Conservation (phyloP, 2,329 filamentous ascomycete species). For the Aspergillus neoniger region DNA sequence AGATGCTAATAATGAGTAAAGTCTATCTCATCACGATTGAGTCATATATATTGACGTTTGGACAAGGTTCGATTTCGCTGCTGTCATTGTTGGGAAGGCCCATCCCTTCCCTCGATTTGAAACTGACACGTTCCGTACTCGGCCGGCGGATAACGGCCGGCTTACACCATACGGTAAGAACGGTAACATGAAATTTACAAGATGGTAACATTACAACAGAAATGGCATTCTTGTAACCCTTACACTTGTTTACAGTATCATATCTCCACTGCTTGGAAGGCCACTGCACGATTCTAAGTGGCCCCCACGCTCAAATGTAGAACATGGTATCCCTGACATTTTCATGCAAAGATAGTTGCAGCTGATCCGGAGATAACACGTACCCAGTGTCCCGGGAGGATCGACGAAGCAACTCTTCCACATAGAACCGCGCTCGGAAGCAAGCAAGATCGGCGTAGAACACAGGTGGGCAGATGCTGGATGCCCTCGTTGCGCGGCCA, state of each 20-base stretch:
- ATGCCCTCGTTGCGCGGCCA: conserved; percentile 82
- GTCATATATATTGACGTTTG: too few relatives aligned
- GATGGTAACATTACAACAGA: too few relatives aligned
- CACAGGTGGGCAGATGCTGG: conserved; percentile 82
- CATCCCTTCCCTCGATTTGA: too few relatives aligned
- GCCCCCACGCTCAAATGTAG: conserved; percentile 1
- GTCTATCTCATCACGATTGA: too few relatives aligned
- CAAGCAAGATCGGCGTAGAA: conserved; percentile 90
- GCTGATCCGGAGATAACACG: not conserved
- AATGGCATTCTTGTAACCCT: not conserved
- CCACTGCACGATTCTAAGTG: not conserved
- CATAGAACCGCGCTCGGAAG: conserved; percentile 71
- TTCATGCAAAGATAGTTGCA: not conserved
- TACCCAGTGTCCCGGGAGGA: not conserved
- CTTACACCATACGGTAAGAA: too few relatives aligned
- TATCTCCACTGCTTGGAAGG: not conserved
- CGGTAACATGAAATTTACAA: too few relatives aligned
- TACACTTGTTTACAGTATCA: not conserved
- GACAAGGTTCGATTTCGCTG: too few relatives aligned
- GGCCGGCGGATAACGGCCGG: too few relatives aligned
- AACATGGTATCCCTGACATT: conserved; percentile 10
- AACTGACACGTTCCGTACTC: too few relatives aligned
- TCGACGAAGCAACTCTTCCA: not conserved
- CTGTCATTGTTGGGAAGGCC: too few relatives aligned
- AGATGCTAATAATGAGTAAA: too few relatives aligned